Percentiles rank a stretch among this genome's conserved stretches.
These are phyloP conservation scores for Phytopythium litorale DNA, from an alignment of 352 stramenopile genomes.

Conservation along the genomic window DNA sequence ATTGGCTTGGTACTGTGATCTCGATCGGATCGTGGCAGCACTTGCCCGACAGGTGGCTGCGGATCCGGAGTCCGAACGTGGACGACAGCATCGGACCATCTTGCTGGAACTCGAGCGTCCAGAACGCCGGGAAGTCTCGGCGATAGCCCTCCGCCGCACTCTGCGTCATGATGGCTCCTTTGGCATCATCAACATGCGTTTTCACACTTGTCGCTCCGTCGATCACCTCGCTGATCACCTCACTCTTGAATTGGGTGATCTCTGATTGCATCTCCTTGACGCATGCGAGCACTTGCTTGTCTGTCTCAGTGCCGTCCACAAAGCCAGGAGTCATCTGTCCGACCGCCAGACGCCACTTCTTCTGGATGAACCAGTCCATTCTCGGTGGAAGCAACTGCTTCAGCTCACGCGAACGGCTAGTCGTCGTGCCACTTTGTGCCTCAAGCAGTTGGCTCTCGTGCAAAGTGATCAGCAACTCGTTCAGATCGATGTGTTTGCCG, in stretches of 20 bases:
- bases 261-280: background rate
- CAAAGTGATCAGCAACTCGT: too few species aligned
- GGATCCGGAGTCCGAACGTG: constrained; percentile 12
- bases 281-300: background rate
- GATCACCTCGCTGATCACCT: background rate
- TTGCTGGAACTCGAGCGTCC: constrained; percentile 21
- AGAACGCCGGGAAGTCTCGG: constrained; percentile 13
- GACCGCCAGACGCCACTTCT: background rate
- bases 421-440: too few species aligned
- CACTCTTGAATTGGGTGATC: too few species aligned
- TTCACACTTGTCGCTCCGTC: background rate
- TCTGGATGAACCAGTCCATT: background rate
- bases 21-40: constrained; percentile 23
- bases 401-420: too few species aligned
- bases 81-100: background rate
- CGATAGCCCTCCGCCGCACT: background rate
- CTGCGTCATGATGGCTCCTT: background rate
- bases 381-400: background rate
- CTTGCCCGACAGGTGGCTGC: constrained; percentile 20
- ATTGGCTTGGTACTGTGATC: constrained; percentile 8
- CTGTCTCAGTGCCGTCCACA: background rate
- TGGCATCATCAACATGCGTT: background rate
- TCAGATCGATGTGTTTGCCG: background rate
- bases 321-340: background rate
- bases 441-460: too few species aligned